Evolutionary conservation across 202 grass and related monocot species (phyloP), one percentile per base, ranked within the genome.

Genomic region (Musa balbisiana): DNA sequence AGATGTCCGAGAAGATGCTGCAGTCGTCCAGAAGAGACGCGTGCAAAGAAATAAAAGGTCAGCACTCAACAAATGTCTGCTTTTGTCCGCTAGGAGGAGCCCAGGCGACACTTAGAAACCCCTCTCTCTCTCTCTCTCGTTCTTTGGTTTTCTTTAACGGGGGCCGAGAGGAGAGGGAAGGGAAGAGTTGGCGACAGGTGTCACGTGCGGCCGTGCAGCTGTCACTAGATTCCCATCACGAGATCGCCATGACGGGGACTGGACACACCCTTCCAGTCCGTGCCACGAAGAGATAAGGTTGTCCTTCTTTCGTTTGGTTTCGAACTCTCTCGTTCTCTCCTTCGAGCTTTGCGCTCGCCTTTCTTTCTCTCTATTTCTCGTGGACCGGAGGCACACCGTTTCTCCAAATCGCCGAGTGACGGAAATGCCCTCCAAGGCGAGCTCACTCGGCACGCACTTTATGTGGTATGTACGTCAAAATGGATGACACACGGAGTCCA

Each of bases 191-290:
- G 33, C 5, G 33, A 43, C 33, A 43, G 77, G 58, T 60, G 53
- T 69, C 77, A 71, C 66, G 66, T 79, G 66, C 49, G 66, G 20
- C 49, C 65, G 15, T 24, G 65, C 66, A 79, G 66, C 65, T 16
- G 77, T 60, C 53, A 2, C 9, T 33, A 50, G 23, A 70, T 70
- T 69, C 52, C 17, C 25, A n/a, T 69, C 64, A 79, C 52, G 64
- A 71, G 77, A 59, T 65, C 11, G 9, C 21, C 10, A 20, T 66
- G 75, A 54, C 11, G 0, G 69, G 53, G 54, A 51, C 22, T 74
- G 64, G 53, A 14, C 71, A 69, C 33, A 0, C 27, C 49, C 10
- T 16, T 11, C 13, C 25, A 67, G 26, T 67, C 25, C 64, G 24
- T 29, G 64, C 64, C 43, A 16, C 51, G 43, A 71, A 71, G 49